Percentiles rank a stretch among this genome's conserved stretches.
These are phyloP conservation scores for Simplicillium aogashimaense DNA, from an alignment of 2,329 filamentous ascomycete genomes.

Conservation along the genomic window DNA sequence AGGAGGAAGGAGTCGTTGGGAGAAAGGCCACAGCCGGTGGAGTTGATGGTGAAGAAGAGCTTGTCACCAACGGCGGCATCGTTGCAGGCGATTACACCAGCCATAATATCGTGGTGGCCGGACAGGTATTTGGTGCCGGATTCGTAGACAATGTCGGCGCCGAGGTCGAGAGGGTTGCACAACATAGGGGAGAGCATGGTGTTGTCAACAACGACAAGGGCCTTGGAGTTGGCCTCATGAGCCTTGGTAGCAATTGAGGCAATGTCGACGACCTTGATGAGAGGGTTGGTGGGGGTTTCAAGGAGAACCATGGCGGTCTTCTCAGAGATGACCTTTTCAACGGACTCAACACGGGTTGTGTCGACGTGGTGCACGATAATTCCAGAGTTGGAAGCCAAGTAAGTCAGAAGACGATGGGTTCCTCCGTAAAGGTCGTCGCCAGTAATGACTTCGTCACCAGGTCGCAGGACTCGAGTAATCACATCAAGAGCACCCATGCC, in stretches of 20 bases:
- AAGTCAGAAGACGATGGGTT: constrained; percentile 87
- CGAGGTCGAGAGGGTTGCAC: constrained; percentile 85
- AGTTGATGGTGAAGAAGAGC: constrained; percentile 95
- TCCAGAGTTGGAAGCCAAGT: constrained; percentile 77
- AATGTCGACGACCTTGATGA: constrained; percentile 97
- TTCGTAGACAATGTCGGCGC: constrained; percentile 94
- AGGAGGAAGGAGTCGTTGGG: constrained; percentile 96
- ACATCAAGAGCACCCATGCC: constrained; percentile 98
- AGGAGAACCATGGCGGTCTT: constrained; percentile 95
- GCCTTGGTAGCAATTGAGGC: constrained; percentile 64
- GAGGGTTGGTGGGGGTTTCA: constrained; percentile 92
- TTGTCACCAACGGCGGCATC: constrained; percentile 72
- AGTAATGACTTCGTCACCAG: constrained; percentile 93
- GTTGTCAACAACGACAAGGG: constrained; percentile 90
- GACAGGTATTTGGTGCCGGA: constrained; percentile 97
- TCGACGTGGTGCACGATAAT: constrained; percentile 96
- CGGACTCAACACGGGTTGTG: constrained; percentile 68
- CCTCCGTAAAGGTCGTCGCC: constrained; percentile 96
- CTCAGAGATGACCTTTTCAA: constrained; percentile 56
- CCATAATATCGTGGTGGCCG: constrained; percentile 98
- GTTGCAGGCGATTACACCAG: constrained; percentile 89
- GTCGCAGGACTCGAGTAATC: constrained; percentile 80
- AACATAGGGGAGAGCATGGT: constrained; percentile 98
- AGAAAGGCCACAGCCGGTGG: constrained; percentile 84
- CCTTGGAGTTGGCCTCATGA: constrained; percentile 67